These are phyloP conservation scores for Balamuthia mandrillaris DNA, from an alignment of 208 protist species.

Conservation along the genomic window DNA sequence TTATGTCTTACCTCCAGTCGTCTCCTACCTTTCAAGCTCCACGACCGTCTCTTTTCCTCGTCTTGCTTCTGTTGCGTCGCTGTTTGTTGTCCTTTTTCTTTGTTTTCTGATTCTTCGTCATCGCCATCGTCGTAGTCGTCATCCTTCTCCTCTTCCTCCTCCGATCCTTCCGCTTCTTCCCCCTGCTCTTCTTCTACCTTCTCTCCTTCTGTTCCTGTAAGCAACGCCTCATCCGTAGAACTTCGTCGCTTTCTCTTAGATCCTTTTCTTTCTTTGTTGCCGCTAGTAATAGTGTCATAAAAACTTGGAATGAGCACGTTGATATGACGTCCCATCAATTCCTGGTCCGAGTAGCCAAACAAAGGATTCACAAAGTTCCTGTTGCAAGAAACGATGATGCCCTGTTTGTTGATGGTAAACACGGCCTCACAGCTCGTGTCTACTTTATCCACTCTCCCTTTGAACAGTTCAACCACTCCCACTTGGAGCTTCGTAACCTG, in stretches of 20 bases:
- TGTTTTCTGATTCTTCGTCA: neutral
- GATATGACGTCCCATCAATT: conserved; percentile 20
- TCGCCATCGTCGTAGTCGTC: neutral
- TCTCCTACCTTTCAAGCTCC: neutral
- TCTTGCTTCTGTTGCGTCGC: neutral
- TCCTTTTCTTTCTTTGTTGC: neutral
- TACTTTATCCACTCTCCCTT: conserved; percentile 27
- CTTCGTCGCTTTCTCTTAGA: neutral
- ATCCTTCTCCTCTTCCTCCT: neutral
- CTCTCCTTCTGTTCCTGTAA: too few species aligned
- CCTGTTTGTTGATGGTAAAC: conserved; percentile 16
- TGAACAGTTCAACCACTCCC: conserved; percentile 33
- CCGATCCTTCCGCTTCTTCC: neutral
- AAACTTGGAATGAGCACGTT: conserved; percentile 26
- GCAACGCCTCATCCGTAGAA: too few species aligned
- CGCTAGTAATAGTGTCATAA: neutral
- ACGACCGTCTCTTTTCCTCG: neutral
- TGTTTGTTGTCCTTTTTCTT: neutral
- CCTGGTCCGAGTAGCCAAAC: conserved; percentile 18
- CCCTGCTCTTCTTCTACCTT: neutral
- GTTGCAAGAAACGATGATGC: conserved; percentile 30
- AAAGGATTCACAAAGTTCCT: conserved; percentile 8
- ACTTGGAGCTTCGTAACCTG: conserved; percentile 38
- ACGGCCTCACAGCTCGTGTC: conserved; percentile 26
- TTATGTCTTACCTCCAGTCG: conserved; percentile 25